Evolutionary conservation across 352 stramenopile species (phyloP), one percentile per base, ranked within the genome.

Genomic region (Globisporangium megalacanthum): DNA sequence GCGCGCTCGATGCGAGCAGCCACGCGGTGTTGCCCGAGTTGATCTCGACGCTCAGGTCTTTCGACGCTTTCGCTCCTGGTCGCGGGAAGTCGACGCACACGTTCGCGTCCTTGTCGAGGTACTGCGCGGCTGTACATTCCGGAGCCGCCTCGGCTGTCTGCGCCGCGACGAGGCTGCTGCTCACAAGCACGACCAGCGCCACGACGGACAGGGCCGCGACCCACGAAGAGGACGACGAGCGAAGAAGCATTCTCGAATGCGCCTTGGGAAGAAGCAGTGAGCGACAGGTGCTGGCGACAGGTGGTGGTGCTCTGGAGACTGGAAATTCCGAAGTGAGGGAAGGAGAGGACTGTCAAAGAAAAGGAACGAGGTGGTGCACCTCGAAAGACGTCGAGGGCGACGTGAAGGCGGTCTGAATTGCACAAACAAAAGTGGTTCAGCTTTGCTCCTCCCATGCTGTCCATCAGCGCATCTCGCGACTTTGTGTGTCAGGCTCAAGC

Each of bases 21-120:
- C 79, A 89, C 9, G 79, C 77, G 4, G 74, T 87, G 60, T 88
- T 83, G 52, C 79, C 79, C 14, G 68, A 65, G 56, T 85, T 65
- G 41, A 85, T 44, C 14, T 51, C 52, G 33, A 54, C 55, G 51
- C 68, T 70, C 50, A 69, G 63, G 61, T 77, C 70, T 5, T 51
- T 17, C 9, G 49, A 50, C 17, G 69, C 69, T 56, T 83, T 83
- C 25, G 64, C 50, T 20, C 62, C 66, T 7, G 58, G 68, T 31
- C 60, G 70, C 17, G 56, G 52, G 54, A 73, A 83, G 66, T 74
- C 20, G 39, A 83, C 58, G 54, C 73, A 83, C 31, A 59, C 54
- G 22, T 65, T 67, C n/a, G 65, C 65, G 1, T 42, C 44, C 15
- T 56, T 25, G 52, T 83, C 66, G 20, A 75, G 45, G 55, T 79